Conservation (phyloP, 139 green algal species). For the Trebouxia sp. region DNA sequence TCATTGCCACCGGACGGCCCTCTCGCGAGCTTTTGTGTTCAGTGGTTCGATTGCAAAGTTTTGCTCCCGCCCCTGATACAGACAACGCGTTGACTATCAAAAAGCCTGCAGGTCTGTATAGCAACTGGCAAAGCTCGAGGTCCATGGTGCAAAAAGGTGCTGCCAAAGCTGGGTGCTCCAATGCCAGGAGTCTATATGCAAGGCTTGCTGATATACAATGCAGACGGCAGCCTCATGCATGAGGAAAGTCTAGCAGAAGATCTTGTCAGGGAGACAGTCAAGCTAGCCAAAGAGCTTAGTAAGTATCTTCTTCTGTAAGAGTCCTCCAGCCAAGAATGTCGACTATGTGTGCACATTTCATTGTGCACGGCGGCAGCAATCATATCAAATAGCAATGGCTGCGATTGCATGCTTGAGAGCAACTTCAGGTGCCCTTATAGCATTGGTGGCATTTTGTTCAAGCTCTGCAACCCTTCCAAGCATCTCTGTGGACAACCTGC, state of each 20-base stretch:
- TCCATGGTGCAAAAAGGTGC: slow-evolving; percentile 48
- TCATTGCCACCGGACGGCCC: too few relatives aligned
- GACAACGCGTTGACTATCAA: not conserved
- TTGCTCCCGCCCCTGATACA: not conserved
- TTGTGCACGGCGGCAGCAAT: too few relatives aligned
- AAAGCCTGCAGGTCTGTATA: slow-evolving; percentile 56
- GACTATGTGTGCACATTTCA: too few relatives aligned
- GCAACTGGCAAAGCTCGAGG: slow-evolving; percentile 84
- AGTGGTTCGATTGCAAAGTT: too few relatives aligned
- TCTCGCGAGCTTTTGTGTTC: too few relatives aligned
- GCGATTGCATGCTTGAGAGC: too few relatives aligned
- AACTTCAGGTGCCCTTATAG: too few relatives aligned
- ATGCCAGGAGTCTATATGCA: slow-evolving; percentile 50
- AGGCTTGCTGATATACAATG: slow-evolving; percentile 69
- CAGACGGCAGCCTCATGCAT: slow-evolving; percentile 53
- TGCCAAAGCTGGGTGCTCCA: slow-evolving; percentile 36
- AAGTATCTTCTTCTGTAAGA: slow-evolving; percentile 37
- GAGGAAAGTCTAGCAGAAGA: slow-evolving; percentile 49
- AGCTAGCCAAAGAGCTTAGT: slow-evolving; percentile 56
- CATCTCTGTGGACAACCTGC: too few relatives aligned
- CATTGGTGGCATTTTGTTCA: too few relatives aligned
- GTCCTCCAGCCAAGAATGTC: too few relatives aligned
- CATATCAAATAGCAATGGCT: too few relatives aligned
- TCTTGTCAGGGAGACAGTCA: slow-evolving; percentile 57
- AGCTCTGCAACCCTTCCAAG: too few relatives aligned